Percentiles rank a stretch among this genome's conserved stretches.
phyloP scores from a whole-genome alignment of 2,329 filamentous ascomycete species.

The Colletotrichum tofieldiae region DNA sequence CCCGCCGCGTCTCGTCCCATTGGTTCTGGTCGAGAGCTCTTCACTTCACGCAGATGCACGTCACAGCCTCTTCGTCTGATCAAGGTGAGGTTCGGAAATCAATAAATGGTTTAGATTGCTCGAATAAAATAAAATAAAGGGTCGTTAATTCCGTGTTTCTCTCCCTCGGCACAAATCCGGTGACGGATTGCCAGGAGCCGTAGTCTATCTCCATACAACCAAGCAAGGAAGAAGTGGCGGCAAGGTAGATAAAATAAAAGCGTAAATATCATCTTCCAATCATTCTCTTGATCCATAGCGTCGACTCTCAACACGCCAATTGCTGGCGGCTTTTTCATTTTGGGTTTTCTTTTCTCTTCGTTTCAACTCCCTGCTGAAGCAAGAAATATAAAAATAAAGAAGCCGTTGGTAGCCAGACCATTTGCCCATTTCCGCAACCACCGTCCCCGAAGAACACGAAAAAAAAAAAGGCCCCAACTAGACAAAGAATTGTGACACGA shows the following conservation, averaged over 20 bases:
- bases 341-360: slow-evolving; percentile 43
- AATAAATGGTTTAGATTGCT: slow-evolving; percentile 9
- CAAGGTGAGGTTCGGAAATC: not conserved
- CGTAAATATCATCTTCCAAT: slow-evolving; percentile 42
- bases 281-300: slow-evolving; percentile 47
- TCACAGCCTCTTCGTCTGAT: not conserved
- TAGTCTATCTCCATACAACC: slow-evolving; percentile 57
- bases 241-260: slow-evolving; percentile 34
- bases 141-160: slow-evolving; percentile 30
- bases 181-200: slow-evolving; percentile 57
- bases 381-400: slow-evolving; percentile 36
- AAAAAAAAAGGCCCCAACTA: slow-evolving; percentile 4
- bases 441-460: slow-evolving; percentile 40
- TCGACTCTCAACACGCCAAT: slow-evolving; percentile 24
- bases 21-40: not conserved
- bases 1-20: not conserved
- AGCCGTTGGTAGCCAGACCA: slow-evolving; percentile 44
- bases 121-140: not conserved
- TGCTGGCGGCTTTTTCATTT: slow-evolving; percentile 42
- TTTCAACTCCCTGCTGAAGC: slow-evolving; percentile 43
- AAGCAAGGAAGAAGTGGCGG: slow-evolving; percentile 38
- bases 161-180: slow-evolving; percentile 53
- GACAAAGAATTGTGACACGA: slow-evolving; percentile 35
- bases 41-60: not conserved
- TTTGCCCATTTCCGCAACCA: slow-evolving; percentile 23